Conservation (phyloP, 176 grass and related monocot genomes). For the Olyra latifolia region DNA sequence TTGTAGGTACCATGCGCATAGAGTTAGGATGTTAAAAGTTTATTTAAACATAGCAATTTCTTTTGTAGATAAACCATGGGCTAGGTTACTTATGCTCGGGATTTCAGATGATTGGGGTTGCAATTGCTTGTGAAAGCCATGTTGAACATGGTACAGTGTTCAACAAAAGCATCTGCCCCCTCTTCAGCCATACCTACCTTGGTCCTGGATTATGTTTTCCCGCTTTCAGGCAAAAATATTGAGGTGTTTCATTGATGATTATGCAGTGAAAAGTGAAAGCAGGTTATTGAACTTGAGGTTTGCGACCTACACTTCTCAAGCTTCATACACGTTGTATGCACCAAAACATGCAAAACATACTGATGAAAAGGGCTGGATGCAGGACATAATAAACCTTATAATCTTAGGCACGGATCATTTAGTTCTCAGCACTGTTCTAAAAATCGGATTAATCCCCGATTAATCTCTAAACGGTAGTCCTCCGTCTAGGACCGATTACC, state of each 20-base stretch:
- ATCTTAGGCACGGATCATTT: background rate
- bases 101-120: background rate
- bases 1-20: background rate
- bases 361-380: background rate
- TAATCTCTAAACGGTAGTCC: no score
- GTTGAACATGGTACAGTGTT: background rate
- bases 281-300: background rate
- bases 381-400: background rate
- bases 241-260: background rate
- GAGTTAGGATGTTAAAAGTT: background rate
- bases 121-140: background rate
- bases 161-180: background rate
- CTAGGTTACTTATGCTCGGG: background rate
- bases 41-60: background rate
- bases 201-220: background rate
- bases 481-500: no score
- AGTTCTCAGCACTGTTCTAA: background rate
- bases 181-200: background rate
- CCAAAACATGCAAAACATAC: background rate
- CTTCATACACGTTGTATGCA: background rate
- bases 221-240: background rate
- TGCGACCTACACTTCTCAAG: background rate
- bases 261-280: background rate
- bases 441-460: no score
- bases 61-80: conserved; percentile 16